Base-by-base conservation (phyloP, 441 rosid genomes). In the Metrosideros polymorpha region DNA sequence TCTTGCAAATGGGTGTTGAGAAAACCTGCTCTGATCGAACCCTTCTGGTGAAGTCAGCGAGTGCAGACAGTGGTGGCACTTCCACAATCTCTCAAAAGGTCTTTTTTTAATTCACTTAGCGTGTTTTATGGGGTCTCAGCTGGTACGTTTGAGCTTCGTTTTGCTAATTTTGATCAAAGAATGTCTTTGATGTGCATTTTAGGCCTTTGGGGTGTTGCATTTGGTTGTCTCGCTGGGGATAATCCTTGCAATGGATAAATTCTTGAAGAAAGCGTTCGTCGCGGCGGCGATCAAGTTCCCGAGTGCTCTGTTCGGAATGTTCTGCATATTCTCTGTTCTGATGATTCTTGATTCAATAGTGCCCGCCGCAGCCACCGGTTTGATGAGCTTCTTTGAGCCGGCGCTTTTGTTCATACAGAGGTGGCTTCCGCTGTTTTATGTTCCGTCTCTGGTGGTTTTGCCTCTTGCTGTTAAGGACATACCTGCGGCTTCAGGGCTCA, bases 361-460 rank as follows among this genome's bases (percentile, higher is more conserved):
- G 84, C 98, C 98, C 0, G 93, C 90, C 75, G 97, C 98, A 25
- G 99, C 99, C 4, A 90, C 89, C 4, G 86, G 92, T 85, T 85
- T 96, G 92, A 93, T 94, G 96, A 90, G 90, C 87, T 97, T 97
- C 91, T 97, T 97, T 84, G 92, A 97, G 90, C 99, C 98, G 8
- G 98, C 96, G 8, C 91, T 97, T 86, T 35, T 95, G 66, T 96
- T 97, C 90, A 95, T 97, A 42, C 99, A 96, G 75, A 95, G 99
- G 92, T 97, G 99, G 99, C 97, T 97, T 88, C 99, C 99, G 4
- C 90, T 96, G 94, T 97, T 97, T 90, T 97, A 97, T 54, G 99
- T 97, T 83, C 99, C 99, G 35, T 95, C 97, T 43, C 91, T 97
- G 85, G 99, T 97, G 19, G 97, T 96, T 82, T 90, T 97, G 90